Evolutionary conservation across 2,329 filamentous ascomycete genomes (phyloP), one percentile per base, ranked within the genome.

Genomic region (Bipolaris gigantea): DNA sequence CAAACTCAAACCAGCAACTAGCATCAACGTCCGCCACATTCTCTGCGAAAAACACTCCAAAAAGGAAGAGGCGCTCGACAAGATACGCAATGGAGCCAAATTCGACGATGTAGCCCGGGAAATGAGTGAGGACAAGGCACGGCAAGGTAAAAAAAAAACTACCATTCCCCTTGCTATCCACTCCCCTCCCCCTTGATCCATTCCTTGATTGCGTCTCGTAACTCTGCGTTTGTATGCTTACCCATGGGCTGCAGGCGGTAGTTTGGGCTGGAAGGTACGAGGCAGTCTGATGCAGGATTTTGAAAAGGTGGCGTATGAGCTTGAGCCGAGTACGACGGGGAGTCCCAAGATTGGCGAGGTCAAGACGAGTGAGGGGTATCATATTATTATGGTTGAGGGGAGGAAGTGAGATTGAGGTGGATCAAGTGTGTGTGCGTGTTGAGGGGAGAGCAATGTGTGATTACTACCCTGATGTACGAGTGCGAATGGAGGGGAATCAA

Each of bases 331-430:
- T 66, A 86, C 85, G 8, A 86, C 85, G 11, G 78, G 72, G 11
- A 85, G 76, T 54, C 87, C 89, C 1, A 87, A 85, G 67, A 82
- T 83, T 67, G 88, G 79, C 1, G 87, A 91, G 76, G 86, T 81
- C 19, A 91, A 89, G 79, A 92, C 89, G 1, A 80, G 78, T 1
- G 87, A 89, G 75, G 89, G 89, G 0, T 92, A 92, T 77, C 89
- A 92, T 72, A 85, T 92, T 60, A 84, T 92, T 61, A 90, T 92
- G 85, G 89, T 92, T 3, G 85, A 87, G 66, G 85, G 84, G 45
- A 76, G 85, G 68, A 86, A 85, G 70, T 69, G 41, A 47, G 44
- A n/a, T 10, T 18, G 9, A 16, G n/a, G 15, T n/a, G 33, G 25
- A 27, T 27, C n/a, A n/a, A n/a, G 7, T 27, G 25, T 27, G 8